These are phyloP conservation scores for Hanseniaspora meyeri DNA, from an alignment of 805 yeast genomes.

Conservation along the genomic window DNA sequence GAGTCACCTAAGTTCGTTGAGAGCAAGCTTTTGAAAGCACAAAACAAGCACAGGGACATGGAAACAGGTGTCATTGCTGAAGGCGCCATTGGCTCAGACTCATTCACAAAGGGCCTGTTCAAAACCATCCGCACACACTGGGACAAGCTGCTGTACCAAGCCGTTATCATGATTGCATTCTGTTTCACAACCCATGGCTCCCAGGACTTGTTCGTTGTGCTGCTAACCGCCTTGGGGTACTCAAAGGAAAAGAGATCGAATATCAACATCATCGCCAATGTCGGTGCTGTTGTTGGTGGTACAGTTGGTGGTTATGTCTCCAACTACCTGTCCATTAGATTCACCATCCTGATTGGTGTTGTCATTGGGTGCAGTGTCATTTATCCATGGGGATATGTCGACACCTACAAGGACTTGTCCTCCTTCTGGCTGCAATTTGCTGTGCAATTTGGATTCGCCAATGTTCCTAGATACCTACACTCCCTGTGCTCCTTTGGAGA, in stretches of 20 bases:
- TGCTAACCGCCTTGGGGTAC: slow-evolving; percentile 37
- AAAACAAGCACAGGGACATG: slow-evolving; percentile 20
- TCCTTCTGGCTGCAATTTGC: slow-evolving; percentile 50
- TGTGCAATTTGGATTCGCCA: slow-evolving; percentile 64
- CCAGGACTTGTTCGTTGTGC: slow-evolving; percentile 60
- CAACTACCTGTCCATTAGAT: slow-evolving; percentile 55
- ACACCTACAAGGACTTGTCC: slow-evolving; percentile 39
- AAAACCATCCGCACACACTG: slow-evolving; percentile 38
- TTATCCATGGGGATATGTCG: slow-evolving; percentile 50
- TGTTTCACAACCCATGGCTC: slow-evolving; percentile 65
- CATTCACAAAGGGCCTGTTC: slow-evolving; percentile 26
- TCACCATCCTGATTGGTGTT: slow-evolving; percentile 45
- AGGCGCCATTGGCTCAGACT: slow-evolving; percentile 16
- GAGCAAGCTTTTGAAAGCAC: slow-evolving; percentile 28
- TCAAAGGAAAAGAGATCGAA: slow-evolving; percentile 41
- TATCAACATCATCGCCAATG: slow-evolving; percentile 48
- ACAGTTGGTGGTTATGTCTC: slow-evolving; percentile 46
- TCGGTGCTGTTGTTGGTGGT: slow-evolving; percentile 62
- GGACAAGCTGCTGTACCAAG: slow-evolving; percentile 45
- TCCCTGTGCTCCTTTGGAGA: slow-evolving; percentile 46
- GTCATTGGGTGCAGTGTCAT: slow-evolving; percentile 47
- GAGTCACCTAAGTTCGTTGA: slow-evolving; percentile 42
- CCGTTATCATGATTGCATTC: slow-evolving; percentile 53
- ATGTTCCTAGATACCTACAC: slow-evolving; percentile 47
- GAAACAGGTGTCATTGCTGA: slow-evolving; percentile 15